Conservation (phyloP, 805 yeast species). For the Torulaspora quercuum region DNA sequence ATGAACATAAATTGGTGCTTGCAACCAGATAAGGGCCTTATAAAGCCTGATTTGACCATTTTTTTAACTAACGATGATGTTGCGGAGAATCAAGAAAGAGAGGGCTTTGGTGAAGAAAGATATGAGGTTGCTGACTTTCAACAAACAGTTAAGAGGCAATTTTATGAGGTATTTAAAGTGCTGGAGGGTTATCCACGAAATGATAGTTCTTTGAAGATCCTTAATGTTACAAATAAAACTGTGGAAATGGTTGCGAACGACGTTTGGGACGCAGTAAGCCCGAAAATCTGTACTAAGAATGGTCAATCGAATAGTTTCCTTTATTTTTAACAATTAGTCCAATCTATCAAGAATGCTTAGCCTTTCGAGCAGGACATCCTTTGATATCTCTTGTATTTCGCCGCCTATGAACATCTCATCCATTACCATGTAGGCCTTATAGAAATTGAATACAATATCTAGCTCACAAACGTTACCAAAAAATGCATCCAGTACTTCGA, state of each 20-base stretch:
- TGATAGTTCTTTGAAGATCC: slow-evolving; percentile 38
- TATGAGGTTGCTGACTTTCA: slow-evolving; percentile 80
- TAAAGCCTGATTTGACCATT: slow-evolving; percentile 78
- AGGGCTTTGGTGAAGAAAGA: slow-evolving; percentile 91
- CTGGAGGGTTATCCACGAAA: slow-evolving; percentile 27
- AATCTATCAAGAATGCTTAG: slow-evolving; percentile 60
- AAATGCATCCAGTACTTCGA: slow-evolving; percentile 80
- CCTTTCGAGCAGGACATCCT: slow-evolving; percentile 60
- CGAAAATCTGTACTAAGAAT: slow-evolving; percentile 6
- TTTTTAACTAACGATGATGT: slow-evolving; percentile 59
- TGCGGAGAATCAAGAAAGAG: slow-evolving; percentile 45
- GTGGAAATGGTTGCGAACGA: slow-evolving; percentile 53
- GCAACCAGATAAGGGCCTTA: slow-evolving; percentile 77
- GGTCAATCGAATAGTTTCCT: slow-evolving; percentile 10
- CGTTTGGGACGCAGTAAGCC: slow-evolving; percentile 41
- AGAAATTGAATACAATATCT: slow-evolving; percentile 88
- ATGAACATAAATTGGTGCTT: slow-evolving; percentile 73
- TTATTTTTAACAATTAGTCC: slow-evolving; percentile 40
- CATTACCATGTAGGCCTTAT: slow-evolving; percentile 72
- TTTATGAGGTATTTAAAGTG: slow-evolving; percentile 45
- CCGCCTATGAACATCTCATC: slow-evolving; percentile 91
- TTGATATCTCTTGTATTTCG: slow-evolving; percentile 83
- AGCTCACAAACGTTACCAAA: slow-evolving; percentile 91
- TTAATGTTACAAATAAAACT: slow-evolving; percentile 57
- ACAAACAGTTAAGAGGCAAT: slow-evolving; percentile 58